Conservation (phyloP, 208 protist genomes). For the Balamuthia mandrillaris region DNA sequence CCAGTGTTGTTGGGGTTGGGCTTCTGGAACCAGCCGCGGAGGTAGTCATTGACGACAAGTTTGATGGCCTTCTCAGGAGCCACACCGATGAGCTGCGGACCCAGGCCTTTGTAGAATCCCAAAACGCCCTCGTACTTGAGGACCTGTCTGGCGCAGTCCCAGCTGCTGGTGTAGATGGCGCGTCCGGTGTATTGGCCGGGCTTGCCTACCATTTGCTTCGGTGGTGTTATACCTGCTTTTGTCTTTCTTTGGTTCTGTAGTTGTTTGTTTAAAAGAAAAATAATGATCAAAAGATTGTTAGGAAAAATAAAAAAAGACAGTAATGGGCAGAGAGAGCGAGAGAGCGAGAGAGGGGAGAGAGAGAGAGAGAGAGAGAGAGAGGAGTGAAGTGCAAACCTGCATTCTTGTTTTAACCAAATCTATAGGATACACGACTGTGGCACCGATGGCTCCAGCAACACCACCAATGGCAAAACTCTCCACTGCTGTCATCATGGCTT, state of each 20-base stretch:
- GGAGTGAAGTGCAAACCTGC: no score
- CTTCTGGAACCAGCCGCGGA: constrained; percentile 50
- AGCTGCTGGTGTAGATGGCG: constrained; percentile 1
- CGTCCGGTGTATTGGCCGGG: no score
- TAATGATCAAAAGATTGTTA: no score
- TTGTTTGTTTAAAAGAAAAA: no score
- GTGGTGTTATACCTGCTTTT: background rate
- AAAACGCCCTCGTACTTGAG: constrained; percentile 44
- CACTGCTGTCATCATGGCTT: background rate
- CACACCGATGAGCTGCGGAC: constrained; percentile 66
- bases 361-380: no score
- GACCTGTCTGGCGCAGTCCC: constrained; percentile 31
- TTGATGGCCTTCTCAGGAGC: constrained; percentile 73
- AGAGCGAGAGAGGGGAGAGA: no score
- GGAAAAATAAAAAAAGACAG: no score
- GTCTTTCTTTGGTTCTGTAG: constrained; percentile 64
- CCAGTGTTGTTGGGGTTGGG: background rate
- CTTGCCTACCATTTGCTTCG: no score
- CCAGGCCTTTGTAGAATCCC: constrained; percentile 62
- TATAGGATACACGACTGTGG: constrained; percentile 66
- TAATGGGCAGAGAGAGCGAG: no score
- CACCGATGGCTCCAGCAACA: background rate
- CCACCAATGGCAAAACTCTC: background rate
- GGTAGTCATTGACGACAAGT: constrained; percentile 60
- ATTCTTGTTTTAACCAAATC: constrained; percentile 72